Base-by-base conservation (phyloP, 2,329 filamentous ascomycete species). In the Pseudogymnoascus sp. region DNA sequence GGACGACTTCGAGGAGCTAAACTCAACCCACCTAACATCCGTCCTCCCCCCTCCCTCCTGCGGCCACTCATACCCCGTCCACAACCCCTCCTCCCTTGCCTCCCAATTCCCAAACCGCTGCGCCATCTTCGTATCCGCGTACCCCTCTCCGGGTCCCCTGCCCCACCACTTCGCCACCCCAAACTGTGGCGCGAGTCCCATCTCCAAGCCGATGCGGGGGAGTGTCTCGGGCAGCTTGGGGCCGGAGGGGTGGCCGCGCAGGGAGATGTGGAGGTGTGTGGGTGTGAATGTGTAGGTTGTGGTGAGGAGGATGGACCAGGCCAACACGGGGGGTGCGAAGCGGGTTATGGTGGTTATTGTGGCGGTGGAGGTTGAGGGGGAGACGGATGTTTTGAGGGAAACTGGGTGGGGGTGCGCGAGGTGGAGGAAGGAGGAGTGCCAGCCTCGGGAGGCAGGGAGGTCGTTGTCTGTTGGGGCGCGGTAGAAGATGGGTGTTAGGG, bases 41-140 rank as follows among this genome's bases (percentile, higher is more conserved):
- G 82, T 86, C 21, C 84, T 77, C 71, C 89, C 89, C 0, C 85
- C 84, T 33, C 78, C 80, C 65, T 90, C 87, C 72, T 90, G 87
- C 0, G 87, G 87, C 63, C 83, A 86, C 66, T 90, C 87, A 70
- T 88, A 89, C 44, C 82, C 78, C 1, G 81, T 77, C 71, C 80
- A 83, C 0, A 89, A 75, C 31, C n/a, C 26, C 1, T 80, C 76
- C 59, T 82, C 80, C 1, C 50, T 65, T 31, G 26, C 50, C 4
- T 59, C 31, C 74, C 79, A 86, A 56, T 80, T 81, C 6, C 84
- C 86, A 3, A 88, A 74, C 0, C 74, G 73, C 70, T 89, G 86
- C 4, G 82, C 80, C 11, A 78, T 71, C 71, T 88, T 88, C 76
- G 82, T 86, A 74, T 91, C 88, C 13, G 76, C 75, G 75, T 90